Evolutionary conservation across 768 basidiomycete genomes (phyloP), one percentile per base, ranked within the genome.

Genomic region (Russula foetens): DNA sequence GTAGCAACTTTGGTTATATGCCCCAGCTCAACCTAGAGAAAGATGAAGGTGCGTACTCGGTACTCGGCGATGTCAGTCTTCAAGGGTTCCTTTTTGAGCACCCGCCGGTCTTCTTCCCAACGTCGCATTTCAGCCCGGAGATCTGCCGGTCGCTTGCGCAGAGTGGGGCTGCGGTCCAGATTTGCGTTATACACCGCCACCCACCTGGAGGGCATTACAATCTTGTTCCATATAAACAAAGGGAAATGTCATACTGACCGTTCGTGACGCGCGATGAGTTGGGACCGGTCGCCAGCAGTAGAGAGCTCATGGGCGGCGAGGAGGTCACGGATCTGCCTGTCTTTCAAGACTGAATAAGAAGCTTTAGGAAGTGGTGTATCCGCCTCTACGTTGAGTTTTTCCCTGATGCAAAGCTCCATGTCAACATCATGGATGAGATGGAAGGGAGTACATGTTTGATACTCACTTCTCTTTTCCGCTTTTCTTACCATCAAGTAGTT

Each of bases 131-230:
- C 67, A 11, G 52, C 45, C 8, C 64, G 63, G 15, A 69, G 64
- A 15, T 65, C 63, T 8, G 49, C 41, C 0, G 33, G 24, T 8
- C 59, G 51, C 26, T 62, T 65, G 5, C 62, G 66, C 14, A 61
- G 57, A 23, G 55, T 29, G 9, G 56, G 51, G 26, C 39, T 54
- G 24, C 62, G 64, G 47, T 71, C 70, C 35, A 67, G 56, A 51
- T 71, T 71, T n/a, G 70, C 66, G 55, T 71, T 71, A 53, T 69
- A 70, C 26, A 70, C 24, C 4, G 59, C 53, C 21, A 70, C 59
- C 68, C 69, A 71, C 23, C 68, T 69, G 24, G 2, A 8, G 9
- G 23, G 33, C 12, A 41, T 41, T n/a, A 54, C 28, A 19, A 50
- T 29, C 46, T 24, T 11, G 29, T 51, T 45, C 26, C n/a, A 28